Conservation (phyloP, 2,329 filamentous ascomycete species). For the Aspergillus felis region DNA sequence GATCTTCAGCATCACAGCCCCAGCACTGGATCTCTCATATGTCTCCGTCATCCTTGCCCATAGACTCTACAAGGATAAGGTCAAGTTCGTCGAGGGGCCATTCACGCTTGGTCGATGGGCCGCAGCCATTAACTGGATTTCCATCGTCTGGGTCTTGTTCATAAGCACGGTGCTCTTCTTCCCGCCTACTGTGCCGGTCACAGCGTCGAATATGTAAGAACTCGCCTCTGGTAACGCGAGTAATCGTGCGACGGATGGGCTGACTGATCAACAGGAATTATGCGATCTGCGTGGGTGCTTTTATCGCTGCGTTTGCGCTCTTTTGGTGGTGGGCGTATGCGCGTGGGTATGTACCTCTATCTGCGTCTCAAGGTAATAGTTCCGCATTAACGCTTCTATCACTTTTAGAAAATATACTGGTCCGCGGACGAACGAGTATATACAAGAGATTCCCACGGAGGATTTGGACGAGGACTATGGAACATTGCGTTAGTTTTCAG, state of each 20-base stretch:
- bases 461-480: slow-evolving; percentile 22
- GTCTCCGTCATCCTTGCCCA: slow-evolving; percentile 59
- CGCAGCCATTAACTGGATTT: slow-evolving; percentile 52
- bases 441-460: slow-evolving; percentile 32
- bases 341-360: slow-evolving; percentile 31
- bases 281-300: slow-evolving; percentile 43
- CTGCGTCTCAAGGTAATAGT: background rate
- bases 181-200: slow-evolving; percentile 47
- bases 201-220: slow-evolving; percentile 46
- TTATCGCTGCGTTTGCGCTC: slow-evolving; percentile 48
- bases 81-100: slow-evolving; percentile 55
- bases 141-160: slow-evolving; percentile 59
- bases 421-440: slow-evolving; percentile 53
- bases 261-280: slow-evolving; percentile 40
- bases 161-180: slow-evolving; percentile 60
- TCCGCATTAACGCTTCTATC: slow-evolving; percentile 8
- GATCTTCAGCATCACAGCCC: slow-evolving; percentile 53
- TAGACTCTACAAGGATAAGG: slow-evolving; percentile 49
- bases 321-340: slow-evolving; percentile 47
- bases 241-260: background rate
- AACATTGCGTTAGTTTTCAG: slow-evolving; percentile 2
- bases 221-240: background rate
- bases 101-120: slow-evolving; percentile 56
- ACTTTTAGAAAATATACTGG: slow-evolving; percentile 53
- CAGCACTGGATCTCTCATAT: slow-evolving; percentile 52